Conservation (phyloP, 768 basidiomycete species). For the Russula foetens region DNA sequence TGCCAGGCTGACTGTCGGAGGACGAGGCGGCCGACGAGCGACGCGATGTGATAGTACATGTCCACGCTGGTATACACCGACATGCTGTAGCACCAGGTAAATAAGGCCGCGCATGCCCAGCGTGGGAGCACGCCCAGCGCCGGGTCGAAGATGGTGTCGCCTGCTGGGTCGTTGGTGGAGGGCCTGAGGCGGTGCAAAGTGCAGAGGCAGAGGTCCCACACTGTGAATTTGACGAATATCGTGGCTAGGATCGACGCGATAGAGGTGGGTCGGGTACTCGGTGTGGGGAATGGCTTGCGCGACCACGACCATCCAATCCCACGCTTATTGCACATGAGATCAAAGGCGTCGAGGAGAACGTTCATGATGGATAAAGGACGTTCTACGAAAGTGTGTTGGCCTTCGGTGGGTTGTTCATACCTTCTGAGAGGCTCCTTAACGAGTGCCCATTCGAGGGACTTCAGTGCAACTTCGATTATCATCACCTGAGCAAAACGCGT, state of each 20-base stretch:
- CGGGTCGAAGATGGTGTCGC: conserved; percentile 11
- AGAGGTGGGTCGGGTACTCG: background rate
- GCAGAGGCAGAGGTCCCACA: background rate
- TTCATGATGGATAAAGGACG: background rate
- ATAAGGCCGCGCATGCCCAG: background rate
- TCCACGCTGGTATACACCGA: conserved; percentile 11
- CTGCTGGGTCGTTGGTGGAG: background rate
- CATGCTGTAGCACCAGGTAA: conserved; percentile 7
- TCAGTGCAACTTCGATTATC: background rate
- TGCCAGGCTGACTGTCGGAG: conserved; percentile 25
- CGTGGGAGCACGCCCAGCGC: background rate
- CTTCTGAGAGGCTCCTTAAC: background rate
- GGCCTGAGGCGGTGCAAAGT: conserved; percentile 2
- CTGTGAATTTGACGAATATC: background rate
- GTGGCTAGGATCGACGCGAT: background rate
- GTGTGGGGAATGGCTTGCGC: background rate
- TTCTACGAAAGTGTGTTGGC: background rate
- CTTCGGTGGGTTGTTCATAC: background rate
- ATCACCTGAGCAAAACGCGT: background rate
- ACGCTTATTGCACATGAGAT: conserved; percentile 10
- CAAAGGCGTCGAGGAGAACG: conserved; percentile 14
- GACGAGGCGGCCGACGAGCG: conserved; percentile 24
- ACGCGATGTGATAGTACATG: conserved; percentile 22
- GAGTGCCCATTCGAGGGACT: conserved; percentile 10
- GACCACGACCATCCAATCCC: conserved; percentile 21